Conservation (phyloP, 208 protist species). For the Endotrypanum monterogeii region DNA sequence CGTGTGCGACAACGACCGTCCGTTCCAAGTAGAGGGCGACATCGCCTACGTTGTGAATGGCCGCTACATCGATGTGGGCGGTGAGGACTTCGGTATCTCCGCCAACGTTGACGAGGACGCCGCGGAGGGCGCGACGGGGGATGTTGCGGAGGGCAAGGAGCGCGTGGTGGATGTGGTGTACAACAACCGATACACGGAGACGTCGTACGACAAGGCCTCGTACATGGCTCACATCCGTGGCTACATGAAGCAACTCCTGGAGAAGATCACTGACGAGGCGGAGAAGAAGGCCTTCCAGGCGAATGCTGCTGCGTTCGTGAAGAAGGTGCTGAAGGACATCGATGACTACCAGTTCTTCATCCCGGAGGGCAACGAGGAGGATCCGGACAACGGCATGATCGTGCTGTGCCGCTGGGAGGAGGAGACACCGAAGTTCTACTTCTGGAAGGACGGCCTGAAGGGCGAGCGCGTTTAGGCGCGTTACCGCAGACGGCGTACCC, state of each 20-base stretch:
- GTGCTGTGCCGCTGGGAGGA: conserved; percentile 90
- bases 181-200: conserved; percentile 92
- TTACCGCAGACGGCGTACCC: background rate
- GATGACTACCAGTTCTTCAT: conserved; percentile 94
- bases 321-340: conserved; percentile 92
- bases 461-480: conserved; percentile 76
- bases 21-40: conserved; percentile 76
- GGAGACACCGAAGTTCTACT: conserved; percentile 89
- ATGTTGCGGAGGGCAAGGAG: conserved; percentile 79
- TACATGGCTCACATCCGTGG: conserved; percentile 93
- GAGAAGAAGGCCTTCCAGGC: conserved; percentile 91
- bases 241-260: conserved; percentile 92
- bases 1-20: conserved; percentile 89
- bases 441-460: conserved; percentile 91
- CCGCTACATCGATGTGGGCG: conserved; percentile 88
- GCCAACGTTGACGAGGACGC: conserved; percentile 92
- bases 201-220: conserved; percentile 92
- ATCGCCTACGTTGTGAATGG: conserved; percentile 84
- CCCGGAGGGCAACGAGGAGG: conserved; percentile 90
- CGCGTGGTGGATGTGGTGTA: conserved; percentile 88
- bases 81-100: conserved; percentile 91
- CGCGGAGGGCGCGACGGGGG: conserved; percentile 80
- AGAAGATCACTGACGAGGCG: conserved; percentile 78
- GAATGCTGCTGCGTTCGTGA: conserved; percentile 86
- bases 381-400: conserved; percentile 90